These are phyloP conservation scores for Lasiodiplodia sp. DNA, from an alignment of 2,329 filamentous ascomycete species.

Conservation along the genomic window DNA sequence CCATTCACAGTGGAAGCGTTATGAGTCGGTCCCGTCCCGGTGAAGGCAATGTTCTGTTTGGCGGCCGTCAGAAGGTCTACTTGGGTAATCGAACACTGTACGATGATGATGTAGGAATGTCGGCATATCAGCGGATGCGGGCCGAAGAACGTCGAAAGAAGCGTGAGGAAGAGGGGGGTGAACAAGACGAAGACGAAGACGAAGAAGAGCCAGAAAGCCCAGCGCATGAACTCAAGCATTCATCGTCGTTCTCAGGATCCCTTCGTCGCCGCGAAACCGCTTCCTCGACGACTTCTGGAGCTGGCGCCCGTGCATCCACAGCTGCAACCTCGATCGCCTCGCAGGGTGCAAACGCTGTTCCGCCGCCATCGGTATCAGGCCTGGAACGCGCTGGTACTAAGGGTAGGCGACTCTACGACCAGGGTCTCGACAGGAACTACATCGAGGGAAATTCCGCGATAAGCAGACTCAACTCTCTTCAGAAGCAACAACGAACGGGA, in stretches of 20 bases:
- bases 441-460: conserved; percentile 83
- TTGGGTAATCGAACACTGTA: conserved; percentile 79
- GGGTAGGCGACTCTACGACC: conserved; percentile 80
- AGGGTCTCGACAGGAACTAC: conserved; percentile 78
- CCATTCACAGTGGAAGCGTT: conserved; percentile 69
- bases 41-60: conserved; percentile 93
- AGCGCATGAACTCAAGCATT: conserved; percentile 50
- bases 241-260: conserved; percentile 67
- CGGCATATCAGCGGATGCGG: conserved; percentile 75
- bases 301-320: conserved; percentile 76
- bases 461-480: conserved; percentile 80
- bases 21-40: conserved; percentile 83
- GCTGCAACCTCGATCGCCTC: conserved; percentile 89
- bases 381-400: conserved; percentile 74
- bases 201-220: conserved; percentile 49
- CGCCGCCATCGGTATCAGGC: conserved; percentile 33
- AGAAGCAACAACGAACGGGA: conserved; percentile 63
- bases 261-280: conserved; percentile 79
- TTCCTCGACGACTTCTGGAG: conserved; percentile 82
- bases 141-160: conserved; percentile 66
- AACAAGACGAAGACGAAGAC: conserved; percentile 46
- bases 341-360: conserved; percentile 57
- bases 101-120: conserved; percentile 83
- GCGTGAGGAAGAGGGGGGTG: conserved; percentile 56
- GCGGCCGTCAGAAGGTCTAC: conserved; percentile 94